These are phyloP conservation scores for Thalia dealbata DNA, from an alignment of 176 grass and related monocot genomes.

Conservation along the genomic window DNA sequence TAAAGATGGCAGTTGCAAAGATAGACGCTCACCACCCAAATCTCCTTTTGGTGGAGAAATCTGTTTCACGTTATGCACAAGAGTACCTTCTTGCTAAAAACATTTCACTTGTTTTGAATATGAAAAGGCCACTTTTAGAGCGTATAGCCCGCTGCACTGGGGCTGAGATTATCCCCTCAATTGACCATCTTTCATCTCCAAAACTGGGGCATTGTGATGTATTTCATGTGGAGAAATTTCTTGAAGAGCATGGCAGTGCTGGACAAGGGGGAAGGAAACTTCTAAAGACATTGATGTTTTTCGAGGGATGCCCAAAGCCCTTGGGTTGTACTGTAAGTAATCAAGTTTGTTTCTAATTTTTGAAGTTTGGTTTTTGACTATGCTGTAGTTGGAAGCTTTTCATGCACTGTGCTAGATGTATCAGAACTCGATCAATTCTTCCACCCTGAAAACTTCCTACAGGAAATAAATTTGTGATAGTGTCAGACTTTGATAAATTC, in stretches of 20 bases:
- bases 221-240: constrained; percentile 92
- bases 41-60: constrained; percentile 93
- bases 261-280: constrained; percentile 66
- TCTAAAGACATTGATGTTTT: constrained; percentile 95
- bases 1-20: constrained; percentile 95
- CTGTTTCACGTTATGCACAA: constrained; percentile 85
- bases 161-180: constrained; percentile 80
- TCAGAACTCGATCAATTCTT: background rate
- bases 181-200: constrained; percentile 79
- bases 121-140: constrained; percentile 83
- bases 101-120: constrained; percentile 93
- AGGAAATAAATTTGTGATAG: background rate
- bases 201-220: constrained; percentile 83
- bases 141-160: constrained; percentile 92
- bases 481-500: background rate
- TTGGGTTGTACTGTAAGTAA: constrained; percentile 96
- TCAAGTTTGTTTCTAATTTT: constrained; percentile 14
- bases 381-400: background rate
- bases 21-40: constrained; percentile 86
- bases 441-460: background rate
- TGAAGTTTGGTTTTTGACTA: background rate
- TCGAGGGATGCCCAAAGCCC: constrained; percentile 85
- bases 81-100: constrained; percentile 81
- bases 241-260: constrained; percentile 79
- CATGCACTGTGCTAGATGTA: background rate